Conservation (phyloP, 805 yeast species). For the Jamesozyma spencerorum region DNA sequence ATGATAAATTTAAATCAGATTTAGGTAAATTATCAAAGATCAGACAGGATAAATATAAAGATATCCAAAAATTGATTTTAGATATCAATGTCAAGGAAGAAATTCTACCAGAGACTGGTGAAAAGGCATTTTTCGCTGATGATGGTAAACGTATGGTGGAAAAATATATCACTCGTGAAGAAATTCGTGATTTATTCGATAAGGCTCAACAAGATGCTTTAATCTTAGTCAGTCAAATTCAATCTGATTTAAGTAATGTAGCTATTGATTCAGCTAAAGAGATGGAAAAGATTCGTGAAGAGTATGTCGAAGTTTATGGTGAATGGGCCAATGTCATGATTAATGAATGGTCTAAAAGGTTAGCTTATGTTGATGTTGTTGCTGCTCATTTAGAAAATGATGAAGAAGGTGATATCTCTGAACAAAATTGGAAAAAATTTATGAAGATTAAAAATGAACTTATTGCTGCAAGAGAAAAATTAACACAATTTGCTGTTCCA, state of each 20-base stretch:
- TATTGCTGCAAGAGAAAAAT: slow-evolving; percentile 44
- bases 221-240: slow-evolving; percentile 27
- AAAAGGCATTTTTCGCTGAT: slow-evolving; percentile 29
- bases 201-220: slow-evolving; percentile 8
- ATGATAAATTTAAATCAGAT: slow-evolving; percentile 28
- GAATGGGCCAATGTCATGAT: slow-evolving; percentile 64
- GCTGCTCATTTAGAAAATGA: slow-evolving; percentile 13
- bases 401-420: slow-evolving; percentile 30
- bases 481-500: slow-evolving; percentile 27
- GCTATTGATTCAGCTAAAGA: slow-evolving; percentile 30
- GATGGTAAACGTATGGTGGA: slow-evolving; percentile 30
- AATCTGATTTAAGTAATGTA: slow-evolving; percentile 24
- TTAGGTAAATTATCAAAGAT: slow-evolving; percentile 28
- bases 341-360: slow-evolving; percentile 52
- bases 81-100: slow-evolving; percentile 33
- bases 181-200: slow-evolving; percentile 36
- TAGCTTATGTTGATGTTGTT: slow-evolving; percentile 35
- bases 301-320: slow-evolving; percentile 57
- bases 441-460: slow-evolving; percentile 47
- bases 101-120: slow-evolving; percentile 26
- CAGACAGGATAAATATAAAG: slow-evolving; percentile 21
- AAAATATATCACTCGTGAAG: slow-evolving; percentile 38
- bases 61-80: slow-evolving; percentile 28
- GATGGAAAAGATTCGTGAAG: slow-evolving; percentile 33
- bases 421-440: slow-evolving; percentile 54